Conservation (phyloP, 768 basidiomycete genomes). For the Pleurotus citrinopileatus region DNA sequence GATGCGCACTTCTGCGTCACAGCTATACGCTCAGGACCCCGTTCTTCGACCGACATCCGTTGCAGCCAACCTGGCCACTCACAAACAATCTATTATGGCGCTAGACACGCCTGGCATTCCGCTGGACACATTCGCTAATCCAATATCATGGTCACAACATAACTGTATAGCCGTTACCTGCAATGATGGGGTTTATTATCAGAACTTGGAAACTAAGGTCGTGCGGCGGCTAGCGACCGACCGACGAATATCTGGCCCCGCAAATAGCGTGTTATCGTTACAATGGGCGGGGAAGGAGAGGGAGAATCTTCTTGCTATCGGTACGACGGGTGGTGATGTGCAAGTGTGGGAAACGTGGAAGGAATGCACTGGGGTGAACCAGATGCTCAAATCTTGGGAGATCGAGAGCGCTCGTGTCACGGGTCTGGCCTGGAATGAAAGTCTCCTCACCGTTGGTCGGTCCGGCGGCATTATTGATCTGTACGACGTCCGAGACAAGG, state of each 20-base stretch:
- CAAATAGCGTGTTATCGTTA: slow-evolving; percentile 19
- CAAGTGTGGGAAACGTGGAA: slow-evolving; percentile 50
- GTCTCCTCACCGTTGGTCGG: slow-evolving; percentile 63
- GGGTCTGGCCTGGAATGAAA: slow-evolving; percentile 53
- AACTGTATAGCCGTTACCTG: slow-evolving; percentile 67
- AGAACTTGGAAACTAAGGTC: slow-evolving; percentile 52
- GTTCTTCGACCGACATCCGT: slow-evolving; percentile 41
- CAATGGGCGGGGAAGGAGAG: slow-evolving; percentile 46
- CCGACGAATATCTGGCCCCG: background rate
- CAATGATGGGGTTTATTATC: slow-evolving; percentile 56
- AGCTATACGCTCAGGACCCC: slow-evolving; percentile 39
- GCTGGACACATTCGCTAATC: slow-evolving; percentile 49
- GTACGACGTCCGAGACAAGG: slow-evolving; percentile 54
- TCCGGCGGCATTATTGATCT: slow-evolving; percentile 63
- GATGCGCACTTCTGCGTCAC: slow-evolving; percentile 50
- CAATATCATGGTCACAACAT: slow-evolving; percentile 57
- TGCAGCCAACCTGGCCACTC: slow-evolving; percentile 51
- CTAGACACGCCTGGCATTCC: slow-evolving; percentile 67
- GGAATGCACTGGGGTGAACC: slow-evolving; percentile 23
- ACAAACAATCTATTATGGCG: slow-evolving; percentile 52
- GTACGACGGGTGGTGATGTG: slow-evolving; percentile 48
- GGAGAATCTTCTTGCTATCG: slow-evolving; percentile 46
- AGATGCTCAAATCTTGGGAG: slow-evolving; percentile 38
- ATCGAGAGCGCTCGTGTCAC: slow-evolving; percentile 23
- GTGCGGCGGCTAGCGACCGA: slow-evolving; percentile 46